These are phyloP conservation scores for Sporothrix schenckii DNA, from an alignment of 2,329 filamentous ascomycete genomes.

Conservation along the genomic window DNA sequence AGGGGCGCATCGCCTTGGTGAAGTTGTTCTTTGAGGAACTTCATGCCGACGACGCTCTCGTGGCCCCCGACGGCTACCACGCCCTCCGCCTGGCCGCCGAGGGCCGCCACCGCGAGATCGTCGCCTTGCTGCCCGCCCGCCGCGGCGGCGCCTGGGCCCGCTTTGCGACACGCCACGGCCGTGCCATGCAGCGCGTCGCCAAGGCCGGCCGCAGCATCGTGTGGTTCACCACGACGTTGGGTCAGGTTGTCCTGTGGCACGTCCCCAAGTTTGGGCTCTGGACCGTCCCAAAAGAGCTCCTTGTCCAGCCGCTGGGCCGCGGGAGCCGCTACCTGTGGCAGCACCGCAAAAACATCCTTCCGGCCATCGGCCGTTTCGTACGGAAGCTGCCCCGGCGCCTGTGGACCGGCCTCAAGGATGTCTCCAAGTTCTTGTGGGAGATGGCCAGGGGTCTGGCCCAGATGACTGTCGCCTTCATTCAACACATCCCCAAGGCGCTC, in stretches of 20 bases:
- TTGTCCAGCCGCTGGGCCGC: background rate
- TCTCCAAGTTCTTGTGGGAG: background rate
- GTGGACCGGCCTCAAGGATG: conserved; percentile 33
- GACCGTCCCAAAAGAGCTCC: background rate
- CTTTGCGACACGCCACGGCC: conserved; percentile 43
- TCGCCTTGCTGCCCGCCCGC: conserved; percentile 48
- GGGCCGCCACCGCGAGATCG: conserved; percentile 49
- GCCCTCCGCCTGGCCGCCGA: conserved; percentile 51
- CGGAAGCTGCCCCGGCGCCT: conserved; percentile 32
- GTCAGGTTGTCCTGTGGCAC: conserved; percentile 14
- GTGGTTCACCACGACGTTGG: background rate
- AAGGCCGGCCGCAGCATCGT: conserved; percentile 24
- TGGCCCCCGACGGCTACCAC: conserved; percentile 51
- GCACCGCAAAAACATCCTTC: conserved; percentile 39
- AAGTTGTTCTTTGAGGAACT: conserved; percentile 48
- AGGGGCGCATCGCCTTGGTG: conserved; percentile 48
- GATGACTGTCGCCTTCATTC: conserved; percentile 22
- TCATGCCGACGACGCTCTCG: conserved; percentile 48
- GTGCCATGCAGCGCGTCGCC: conserved; percentile 38
- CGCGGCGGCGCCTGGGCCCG: conserved; percentile 47
- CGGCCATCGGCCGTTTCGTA: background rate
- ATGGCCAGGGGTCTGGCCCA: conserved; percentile 35
- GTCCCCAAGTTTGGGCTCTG: conserved; percentile 22
- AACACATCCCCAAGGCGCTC: background rate
- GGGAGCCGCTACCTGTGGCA: conserved; percentile 35